phyloP scores from a whole-genome alignment of 2,329 filamentous ascomycete genomes.

The Coniochaeta sp. region DNA sequence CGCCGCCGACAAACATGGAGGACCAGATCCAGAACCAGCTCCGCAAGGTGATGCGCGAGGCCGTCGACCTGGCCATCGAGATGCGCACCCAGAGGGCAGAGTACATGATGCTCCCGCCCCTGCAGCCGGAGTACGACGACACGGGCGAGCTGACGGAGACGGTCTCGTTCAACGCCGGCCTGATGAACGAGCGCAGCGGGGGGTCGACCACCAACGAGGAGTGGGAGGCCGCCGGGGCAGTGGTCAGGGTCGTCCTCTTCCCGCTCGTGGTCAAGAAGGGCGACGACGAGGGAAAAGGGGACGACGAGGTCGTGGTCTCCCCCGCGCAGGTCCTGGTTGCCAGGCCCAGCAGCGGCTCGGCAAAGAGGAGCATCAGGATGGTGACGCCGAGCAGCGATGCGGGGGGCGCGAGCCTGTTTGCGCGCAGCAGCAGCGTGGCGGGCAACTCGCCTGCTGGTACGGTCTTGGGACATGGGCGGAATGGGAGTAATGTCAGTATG shows the following conservation, averaged over 20 bases:
- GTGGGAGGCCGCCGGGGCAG: slow-evolving; percentile 58
- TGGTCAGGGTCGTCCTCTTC: slow-evolving; percentile 90
- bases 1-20: slow-evolving; percentile 76
- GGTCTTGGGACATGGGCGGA: not conserved
- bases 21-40: slow-evolving; percentile 76
- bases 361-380: slow-evolving; percentile 23
- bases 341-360: slow-evolving; percentile 29
- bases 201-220: slow-evolving; percentile 17
- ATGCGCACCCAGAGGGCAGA: slow-evolving; percentile 97
- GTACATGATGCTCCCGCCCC: slow-evolving; percentile 95
- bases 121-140: slow-evolving; percentile 90
- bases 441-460: not conserved
- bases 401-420: slow-evolving; percentile 33
- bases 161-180: slow-evolving; percentile 81
- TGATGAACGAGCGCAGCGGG: slow-evolving; percentile 90
- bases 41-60: slow-evolving; percentile 78
- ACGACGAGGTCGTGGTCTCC: slow-evolving; percentile 92
- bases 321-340: slow-evolving; percentile 89
- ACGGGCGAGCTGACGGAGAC: slow-evolving; percentile 84
- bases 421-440: slow-evolving; percentile 7
- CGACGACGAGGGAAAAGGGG: slow-evolving; percentile 76
- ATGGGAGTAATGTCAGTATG: slow-evolving; percentile 28
- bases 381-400: slow-evolving; percentile 44
- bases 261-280: slow-evolving; percentile 95
- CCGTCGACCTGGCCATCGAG: slow-evolving; percentile 85